These are phyloP conservation scores for Bruguiera gymnorhiza DNA, from an alignment of 345 rosid species.

Conservation along the genomic window DNA sequence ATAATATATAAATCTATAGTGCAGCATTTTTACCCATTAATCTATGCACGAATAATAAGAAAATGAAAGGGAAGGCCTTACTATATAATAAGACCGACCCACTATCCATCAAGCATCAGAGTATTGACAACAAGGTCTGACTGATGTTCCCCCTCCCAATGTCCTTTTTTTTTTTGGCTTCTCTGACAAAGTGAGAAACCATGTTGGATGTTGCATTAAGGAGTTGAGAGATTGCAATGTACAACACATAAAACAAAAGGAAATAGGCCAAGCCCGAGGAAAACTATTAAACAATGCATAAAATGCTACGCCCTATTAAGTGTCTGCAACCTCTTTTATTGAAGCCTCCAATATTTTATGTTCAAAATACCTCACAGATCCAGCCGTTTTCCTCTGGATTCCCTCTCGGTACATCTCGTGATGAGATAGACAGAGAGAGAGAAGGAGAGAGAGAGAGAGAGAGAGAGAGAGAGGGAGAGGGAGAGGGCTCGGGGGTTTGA, in stretches of 20 bases:
- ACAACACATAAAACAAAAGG: slow-evolving; percentile 55
- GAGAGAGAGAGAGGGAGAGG: background rate
- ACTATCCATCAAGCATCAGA: too few species aligned
- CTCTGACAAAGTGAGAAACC: slow-evolving; percentile 29
- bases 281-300: slow-evolving; percentile 15
- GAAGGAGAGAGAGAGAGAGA: background rate
- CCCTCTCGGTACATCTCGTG: slow-evolving; percentile 44
- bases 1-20: slow-evolving; percentile 4
- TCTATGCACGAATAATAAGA: too few species aligned
- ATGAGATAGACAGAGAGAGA: slow-evolving; percentile 7
- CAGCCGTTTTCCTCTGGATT: slow-evolving; percentile 52
- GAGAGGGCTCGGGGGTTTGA: slow-evolving; percentile 13
- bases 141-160: slow-evolving; percentile 36
- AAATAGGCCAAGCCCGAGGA: slow-evolving; percentile 34
- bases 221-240: background rate
- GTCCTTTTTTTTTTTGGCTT: slow-evolving; percentile 29
- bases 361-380: slow-evolving; percentile 41
- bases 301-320: slow-evolving; percentile 24
- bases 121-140: slow-evolving; percentile 15
- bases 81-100: background rate
- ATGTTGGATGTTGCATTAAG: slow-evolving; percentile 5
- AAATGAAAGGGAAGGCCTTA: too few species aligned
- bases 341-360: slow-evolving; percentile 39
- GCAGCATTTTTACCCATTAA: background rate
- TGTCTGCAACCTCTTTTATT: slow-evolving; percentile 42